Percentiles rank a stretch among this genome's conserved stretches.
Conservation (phyloP, 768 basidiomycete genomes). For the Termitomyces bulborhizus region DNA sequence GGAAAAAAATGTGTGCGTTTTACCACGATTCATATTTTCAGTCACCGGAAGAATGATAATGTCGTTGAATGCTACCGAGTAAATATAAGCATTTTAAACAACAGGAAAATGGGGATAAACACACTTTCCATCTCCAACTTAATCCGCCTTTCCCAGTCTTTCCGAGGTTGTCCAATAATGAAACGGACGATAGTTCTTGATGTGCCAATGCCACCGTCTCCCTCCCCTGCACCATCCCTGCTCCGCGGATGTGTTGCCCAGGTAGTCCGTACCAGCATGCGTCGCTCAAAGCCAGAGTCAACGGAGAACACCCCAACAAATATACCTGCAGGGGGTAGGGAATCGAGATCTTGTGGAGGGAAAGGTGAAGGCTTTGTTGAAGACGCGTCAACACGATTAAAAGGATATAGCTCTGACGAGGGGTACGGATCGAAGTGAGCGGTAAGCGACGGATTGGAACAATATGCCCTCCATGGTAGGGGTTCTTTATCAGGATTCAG, state of each 20-base stretch:
- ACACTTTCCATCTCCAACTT: constrained; percentile 87
- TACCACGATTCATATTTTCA: constrained; percentile 97
- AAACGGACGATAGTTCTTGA: constrained; percentile 86
- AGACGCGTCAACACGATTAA: constrained; percentile 23
- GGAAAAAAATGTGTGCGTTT: constrained; percentile 85
- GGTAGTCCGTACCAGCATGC: constrained; percentile 82
- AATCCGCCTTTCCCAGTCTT: constrained; percentile 73
- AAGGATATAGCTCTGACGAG: constrained; percentile 29
- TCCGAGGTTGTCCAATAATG: constrained; percentile 78
- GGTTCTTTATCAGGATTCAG: constrained; percentile 96
- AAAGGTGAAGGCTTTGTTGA: constrained; percentile 40
- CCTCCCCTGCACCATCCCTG: constrained; percentile 62
- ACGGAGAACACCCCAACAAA: constrained; percentile 89
- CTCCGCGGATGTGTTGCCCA: constrained; percentile 85
- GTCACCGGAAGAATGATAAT: constrained; percentile 75
- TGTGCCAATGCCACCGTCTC: constrained; percentile 68
- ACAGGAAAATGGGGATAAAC: constrained; percentile 16
- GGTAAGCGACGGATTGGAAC: constrained; percentile 56
- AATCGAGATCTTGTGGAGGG: constrained; percentile 68
- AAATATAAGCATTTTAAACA: neutral
- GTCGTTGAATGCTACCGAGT: constrained; percentile 67
- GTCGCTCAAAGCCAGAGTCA: constrained; percentile 77
- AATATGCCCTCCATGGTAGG: constrained; percentile 92
- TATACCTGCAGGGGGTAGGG: constrained; percentile 76
- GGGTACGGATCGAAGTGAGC: constrained; percentile 31